phyloP scores from a whole-genome alignment of 1,284 basidiomycete genomes.

The Puccinia hordei region DNA sequence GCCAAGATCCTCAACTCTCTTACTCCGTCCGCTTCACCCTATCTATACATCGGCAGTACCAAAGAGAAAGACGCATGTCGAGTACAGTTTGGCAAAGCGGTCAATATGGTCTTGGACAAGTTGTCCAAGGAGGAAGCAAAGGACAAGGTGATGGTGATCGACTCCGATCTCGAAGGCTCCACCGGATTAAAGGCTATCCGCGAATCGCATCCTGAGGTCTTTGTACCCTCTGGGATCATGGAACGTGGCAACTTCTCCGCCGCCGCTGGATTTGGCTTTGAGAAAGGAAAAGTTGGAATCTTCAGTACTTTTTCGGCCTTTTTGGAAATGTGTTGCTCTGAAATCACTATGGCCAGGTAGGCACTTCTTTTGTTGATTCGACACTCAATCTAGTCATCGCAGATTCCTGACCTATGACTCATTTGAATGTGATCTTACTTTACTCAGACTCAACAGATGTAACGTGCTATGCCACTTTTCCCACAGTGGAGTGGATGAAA shows the following conservation, averaged over 20 bases:
- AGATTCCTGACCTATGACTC: neutral
- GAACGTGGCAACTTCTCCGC: slow-evolving; percentile 79
- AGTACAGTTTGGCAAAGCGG: slow-evolving; percentile 78
- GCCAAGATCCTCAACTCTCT: slow-evolving; percentile 68
- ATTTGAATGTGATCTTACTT: neutral
- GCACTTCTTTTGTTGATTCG: slow-evolving; percentile 5
- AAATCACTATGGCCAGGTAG: slow-evolving; percentile 75
- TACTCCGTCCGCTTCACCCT: slow-evolving; percentile 66
- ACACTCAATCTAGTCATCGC: neutral
- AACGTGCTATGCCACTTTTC: slow-evolving; percentile 84
- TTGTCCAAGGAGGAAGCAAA: slow-evolving; percentile 73
- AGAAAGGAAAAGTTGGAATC: slow-evolving; percentile 58
- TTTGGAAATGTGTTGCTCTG: slow-evolving; percentile 81
- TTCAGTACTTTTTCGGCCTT: slow-evolving; percentile 86
- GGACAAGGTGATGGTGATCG: slow-evolving; percentile 80
- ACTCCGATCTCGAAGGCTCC: slow-evolving; percentile 81
- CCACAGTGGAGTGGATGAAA: slow-evolving; percentile 73
- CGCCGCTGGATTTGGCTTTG: slow-evolving; percentile 77
- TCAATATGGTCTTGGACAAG: slow-evolving; percentile 72
- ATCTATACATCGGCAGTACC: slow-evolving; percentile 69
- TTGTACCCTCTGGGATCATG: slow-evolving; percentile 79
- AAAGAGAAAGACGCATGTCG: slow-evolving; percentile 76
- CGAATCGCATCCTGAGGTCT: slow-evolving; percentile 81
- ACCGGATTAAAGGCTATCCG: slow-evolving; percentile 81
- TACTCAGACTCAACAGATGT: slow-evolving; percentile 72